Base-by-base conservation (phyloP, 495 filamentous ascomycete species). In the Hypoxylon crocopeplum region DNA sequence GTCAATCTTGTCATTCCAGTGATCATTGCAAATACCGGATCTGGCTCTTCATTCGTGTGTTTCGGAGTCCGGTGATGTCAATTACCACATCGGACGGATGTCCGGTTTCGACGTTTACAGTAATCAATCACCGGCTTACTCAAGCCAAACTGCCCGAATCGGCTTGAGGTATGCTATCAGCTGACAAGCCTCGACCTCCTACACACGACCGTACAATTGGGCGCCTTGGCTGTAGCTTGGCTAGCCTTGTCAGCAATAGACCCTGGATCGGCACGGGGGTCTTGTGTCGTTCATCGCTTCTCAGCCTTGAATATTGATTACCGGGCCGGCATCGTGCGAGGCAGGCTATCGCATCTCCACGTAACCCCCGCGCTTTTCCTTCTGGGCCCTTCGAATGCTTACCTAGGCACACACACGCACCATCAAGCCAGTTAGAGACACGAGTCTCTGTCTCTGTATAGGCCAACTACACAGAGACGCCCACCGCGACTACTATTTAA, bases 91-190 rank as follows among this genome's bases (percentile, higher is more conserved):
- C 36, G 46, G 49, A 50, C 60, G 60, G 60, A 64, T 30, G 49
- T 64, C 60, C 60, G 60, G 17, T 16, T 21, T 41, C 13, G 19
- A 58, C 60, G 29, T 30, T 45, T 60, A 65, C 47, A 65, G 62
- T 65, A 65, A 65, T 65, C 62, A 60, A 39, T 47, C 33, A 39
- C 46, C 56, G 62, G 56, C 62, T 65, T 65, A 65, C 62, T 65
- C 45, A 60, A 55, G 56, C 25, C 27, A 48, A 49, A 41, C 56
- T 60, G 56, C 62, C 56, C 56, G 45, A 48, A 60, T 47, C 45
- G 46, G 51, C 29, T 21, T 19, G 17, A 41, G 15, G 19, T 39
- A 48, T 56, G 54, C 16, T 30, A 56, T 60, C 56, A 56, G 46
- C 62, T 56, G 27, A 48, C 46, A 36, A 65, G 46, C 62, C 41